A percentile compares a stretch with the other conserved stretches of the same genome.
Conservation (phyloP, 2,329 filamentous ascomycete species). For the Xylaria digitata region DNA sequence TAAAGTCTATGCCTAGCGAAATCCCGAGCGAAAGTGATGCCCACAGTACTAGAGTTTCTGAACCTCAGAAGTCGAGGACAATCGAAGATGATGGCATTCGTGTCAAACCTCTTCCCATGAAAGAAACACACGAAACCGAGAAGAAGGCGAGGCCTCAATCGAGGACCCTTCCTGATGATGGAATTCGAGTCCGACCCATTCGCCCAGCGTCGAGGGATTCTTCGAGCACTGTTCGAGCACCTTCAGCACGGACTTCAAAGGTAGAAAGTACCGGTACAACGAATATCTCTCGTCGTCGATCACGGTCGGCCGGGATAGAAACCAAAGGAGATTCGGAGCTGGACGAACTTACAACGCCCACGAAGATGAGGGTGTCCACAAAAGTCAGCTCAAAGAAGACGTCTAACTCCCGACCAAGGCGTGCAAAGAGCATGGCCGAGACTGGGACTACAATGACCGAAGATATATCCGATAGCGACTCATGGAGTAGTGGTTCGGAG, state of each 20-base stretch:
- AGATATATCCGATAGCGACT: conserved; percentile 50
- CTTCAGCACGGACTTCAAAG: conserved; percentile 46
- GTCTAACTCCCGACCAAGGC: conserved; percentile 42
- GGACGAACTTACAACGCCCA: conserved; percentile 53
- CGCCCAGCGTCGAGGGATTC: conserved; percentile 45
- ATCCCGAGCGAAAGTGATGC: conserved; percentile 41
- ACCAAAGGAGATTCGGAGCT: conserved; percentile 54
- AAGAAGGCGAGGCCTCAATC: conserved; percentile 45
- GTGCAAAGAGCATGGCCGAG: conserved; percentile 42
- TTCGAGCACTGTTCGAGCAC: conserved; percentile 46
- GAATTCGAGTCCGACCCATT: conserved; percentile 50
- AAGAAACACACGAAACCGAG: conserved; percentile 33
- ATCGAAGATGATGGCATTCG: conserved; percentile 49
- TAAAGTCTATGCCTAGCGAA: conserved; percentile 46
- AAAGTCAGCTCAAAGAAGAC: conserved; percentile 45
- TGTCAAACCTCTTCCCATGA: conserved; percentile 43
- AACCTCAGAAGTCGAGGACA: conserved; percentile 40
- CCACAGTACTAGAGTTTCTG: conserved; percentile 39
- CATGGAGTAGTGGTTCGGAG: conserved; percentile 52
- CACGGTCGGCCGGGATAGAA: conserved; percentile 49
- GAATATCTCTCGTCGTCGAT: conserved; percentile 41
- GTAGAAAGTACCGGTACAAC: conserved; percentile 41
- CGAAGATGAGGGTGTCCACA: conserved; percentile 47
- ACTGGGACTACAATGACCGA: conserved; percentile 47
- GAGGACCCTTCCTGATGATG: conserved; percentile 49